A percentile compares a stretch with the other conserved stretches of the same genome.
These are phyloP conservation scores for Termitomyces sp. DNA, from an alignment of 768 basidiomycete genomes.

Conservation along the genomic window DNA sequence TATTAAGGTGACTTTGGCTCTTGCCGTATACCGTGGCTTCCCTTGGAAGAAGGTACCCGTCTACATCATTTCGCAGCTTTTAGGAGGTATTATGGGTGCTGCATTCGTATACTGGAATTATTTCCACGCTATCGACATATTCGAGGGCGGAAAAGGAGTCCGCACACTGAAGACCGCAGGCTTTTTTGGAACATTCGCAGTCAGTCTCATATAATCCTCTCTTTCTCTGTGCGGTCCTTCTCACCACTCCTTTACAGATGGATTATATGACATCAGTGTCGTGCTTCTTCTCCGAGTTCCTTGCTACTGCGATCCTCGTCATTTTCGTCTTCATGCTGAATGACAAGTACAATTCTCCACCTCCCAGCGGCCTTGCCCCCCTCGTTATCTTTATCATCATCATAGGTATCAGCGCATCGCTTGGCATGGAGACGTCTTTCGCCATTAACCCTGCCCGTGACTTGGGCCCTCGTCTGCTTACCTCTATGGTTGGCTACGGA, in stretches of 20 bases:
- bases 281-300: slow-evolving; percentile 46
- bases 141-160: slow-evolving; percentile 50
- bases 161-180: slow-evolving; percentile 54
- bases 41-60: slow-evolving; percentile 78
- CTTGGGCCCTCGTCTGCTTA: slow-evolving; percentile 58
- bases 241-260: slow-evolving; percentile 19
- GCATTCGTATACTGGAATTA: slow-evolving; percentile 64
- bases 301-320: slow-evolving; percentile 52
- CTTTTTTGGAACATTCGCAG: slow-evolving; percentile 58
- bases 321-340: slow-evolving; percentile 46
- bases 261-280: slow-evolving; percentile 36
- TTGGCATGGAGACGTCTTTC: slow-evolving; percentile 58
- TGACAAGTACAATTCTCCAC: slow-evolving; percentile 48
- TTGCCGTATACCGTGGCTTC: slow-evolving; percentile 68
- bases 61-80: slow-evolving; percentile 59
- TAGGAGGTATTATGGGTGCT: slow-evolving; percentile 60
- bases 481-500: slow-evolving; percentile 67
- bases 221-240: not conserved
- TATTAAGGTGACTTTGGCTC: slow-evolving; percentile 57
- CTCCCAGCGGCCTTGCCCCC: slow-evolving; percentile 47
- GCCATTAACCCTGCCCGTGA: slow-evolving; percentile 39
- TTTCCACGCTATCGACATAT: slow-evolving; percentile 61
- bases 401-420: slow-evolving; percentile 48
- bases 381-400: slow-evolving; percentile 50
- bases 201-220: slow-evolving; percentile 23